Conservation (phyloP, 345 rosid genomes). For the Aquilaria malaccensis region DNA sequence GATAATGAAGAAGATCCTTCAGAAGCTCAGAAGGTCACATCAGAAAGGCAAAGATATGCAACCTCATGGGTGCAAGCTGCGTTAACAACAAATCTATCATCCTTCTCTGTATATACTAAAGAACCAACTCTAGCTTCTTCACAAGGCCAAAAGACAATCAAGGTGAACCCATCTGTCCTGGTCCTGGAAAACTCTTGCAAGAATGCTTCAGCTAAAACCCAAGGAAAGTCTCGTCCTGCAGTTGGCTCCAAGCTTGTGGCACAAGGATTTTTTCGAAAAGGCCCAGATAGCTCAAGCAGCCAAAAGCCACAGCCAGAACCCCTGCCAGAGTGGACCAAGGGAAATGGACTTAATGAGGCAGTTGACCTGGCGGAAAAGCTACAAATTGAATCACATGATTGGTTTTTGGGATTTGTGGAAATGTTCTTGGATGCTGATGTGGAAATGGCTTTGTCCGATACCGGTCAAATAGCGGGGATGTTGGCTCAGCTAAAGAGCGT, state of each 20-base stretch:
- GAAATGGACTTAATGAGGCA: slow-evolving; percentile 57
- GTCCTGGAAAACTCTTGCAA: slow-evolving; percentile 48
- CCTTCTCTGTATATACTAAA: slow-evolving; percentile 64
- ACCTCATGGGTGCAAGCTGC: slow-evolving; percentile 93
- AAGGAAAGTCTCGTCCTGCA: slow-evolving; percentile 37
- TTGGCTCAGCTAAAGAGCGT: slow-evolving; percentile 89
- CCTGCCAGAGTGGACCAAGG: slow-evolving; percentile 66
- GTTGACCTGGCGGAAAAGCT: slow-evolving; percentile 73
- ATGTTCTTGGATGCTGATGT: slow-evolving; percentile 79
- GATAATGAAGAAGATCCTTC: slow-evolving; percentile 46
- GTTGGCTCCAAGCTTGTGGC: slow-evolving; percentile 70
- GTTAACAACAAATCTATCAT: slow-evolving; percentile 61
- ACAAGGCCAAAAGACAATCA: slow-evolving; percentile 27
- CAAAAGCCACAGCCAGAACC: slow-evolving; percentile 48
- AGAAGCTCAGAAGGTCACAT: slow-evolving; percentile 51
- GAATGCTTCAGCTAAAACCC: slow-evolving; percentile 38
- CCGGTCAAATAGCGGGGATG: slow-evolving; percentile 87
- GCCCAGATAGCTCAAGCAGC: slow-evolving; percentile 35
- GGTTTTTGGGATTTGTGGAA: slow-evolving; percentile 92
- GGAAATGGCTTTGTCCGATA: slow-evolving; percentile 52
- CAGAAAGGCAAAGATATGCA: slow-evolving; percentile 62
- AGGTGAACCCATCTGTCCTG: slow-evolving; percentile 42
- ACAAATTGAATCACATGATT: slow-evolving; percentile 70
- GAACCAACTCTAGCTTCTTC: slow-evolving; percentile 26
- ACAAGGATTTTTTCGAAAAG: slow-evolving; percentile 56